Evolutionary conservation across 2,329 filamentous ascomycete genomes (phyloP), one percentile per base, ranked within the genome.

Genomic region (Phialemonium atrogriseum): DNA sequence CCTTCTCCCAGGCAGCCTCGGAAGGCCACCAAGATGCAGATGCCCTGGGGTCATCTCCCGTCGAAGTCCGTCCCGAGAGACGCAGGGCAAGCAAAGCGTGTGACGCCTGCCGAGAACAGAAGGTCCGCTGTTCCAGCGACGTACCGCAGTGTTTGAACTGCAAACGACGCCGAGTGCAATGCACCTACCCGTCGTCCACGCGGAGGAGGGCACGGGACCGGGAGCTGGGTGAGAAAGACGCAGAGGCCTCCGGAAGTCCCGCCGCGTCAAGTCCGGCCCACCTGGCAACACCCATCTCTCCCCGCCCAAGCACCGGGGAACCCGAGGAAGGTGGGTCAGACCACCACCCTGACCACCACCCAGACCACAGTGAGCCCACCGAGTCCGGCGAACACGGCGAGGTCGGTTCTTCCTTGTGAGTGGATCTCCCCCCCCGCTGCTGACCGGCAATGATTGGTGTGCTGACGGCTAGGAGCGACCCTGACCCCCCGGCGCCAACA

Each of bases 41-140:
- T 45, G 5, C 28, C 46, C 48, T 4, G 46, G 51, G 33, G 42
- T 44, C 12, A 41, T 45, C 4, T 41, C 45, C 27, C 44, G 49
- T n/a, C 48, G 47, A 48, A 26, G 16, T 29, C 16, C 30, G 39
- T 10, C 28, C 28, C 14, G 28, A 30, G 20, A 22, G 28, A 24
- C 38, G 43, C 18, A 22, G 44, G 26, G 40, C 36, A 16, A 42
- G 35, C 13, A 36, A 38, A 10, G 45, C 46, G 4, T 49, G 46
- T 13, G 45, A 48, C 22, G 48, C 48, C 4, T 58, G 54, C 33
- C 37, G 46, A 12, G 40, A 47, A 4, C 40, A 43, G 17, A 48
- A 48, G 29, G 33, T 46, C 17, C 42, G 41, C 9, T 48, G 46
- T 30, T 46, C 46, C 8, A 45, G 43, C 6, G 39, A 40, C 8